Evolutionary conservation across 768 basidiomycete species (phyloP), one percentile per base, ranked within the genome.

Genomic region (Termitomyces sp.): DNA sequence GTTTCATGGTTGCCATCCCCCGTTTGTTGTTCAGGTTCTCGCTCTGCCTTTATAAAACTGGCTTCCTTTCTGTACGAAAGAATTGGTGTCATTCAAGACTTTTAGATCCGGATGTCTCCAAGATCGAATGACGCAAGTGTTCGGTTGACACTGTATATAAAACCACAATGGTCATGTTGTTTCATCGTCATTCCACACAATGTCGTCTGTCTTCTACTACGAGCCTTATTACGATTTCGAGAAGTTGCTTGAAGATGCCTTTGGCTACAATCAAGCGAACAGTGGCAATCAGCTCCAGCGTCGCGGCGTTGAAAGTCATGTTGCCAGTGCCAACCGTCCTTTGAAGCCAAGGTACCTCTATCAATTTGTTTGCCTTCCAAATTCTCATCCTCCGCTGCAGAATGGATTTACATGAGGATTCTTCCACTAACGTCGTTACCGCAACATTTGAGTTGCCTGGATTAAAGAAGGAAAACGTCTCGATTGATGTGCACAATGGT

Each of bases 361-460:
- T 46, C 28, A 28, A 9, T 16, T 9, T 30, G 14, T 5, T 10
- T 10, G 3, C 18, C 1, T 5, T 42, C 8, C 42, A 22, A 14
- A 40, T 38, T 20, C 49, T 26, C 9, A 45, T 18, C 22, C 16
- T 35, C 12, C 18, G 16, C 22, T 18, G n/a, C 26, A 73, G 83
- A 60, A 77, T 84, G 72, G 76, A 85, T 60, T 54, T 84, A 2
- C 71, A 77, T 53, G 80, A 82, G 63, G 71, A 76, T 52, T 60
- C 70, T 16, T 71, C 74, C 1, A 63, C 65, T n/a, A 76, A 77
- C 60, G 57, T 62, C 20, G 75, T 83, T 28, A 80, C 77, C 2
- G 81, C 80, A 10, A 75, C 76, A 6, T 81, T 85, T 56, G 85
- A 84, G 62, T 68, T 83, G 1, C 83, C 84, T 5, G 82, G 83